These are phyloP conservation scores for Penicillium manginii DNA, from an alignment of 495 filamentous ascomycete genomes.

Conservation along the genomic window DNA sequence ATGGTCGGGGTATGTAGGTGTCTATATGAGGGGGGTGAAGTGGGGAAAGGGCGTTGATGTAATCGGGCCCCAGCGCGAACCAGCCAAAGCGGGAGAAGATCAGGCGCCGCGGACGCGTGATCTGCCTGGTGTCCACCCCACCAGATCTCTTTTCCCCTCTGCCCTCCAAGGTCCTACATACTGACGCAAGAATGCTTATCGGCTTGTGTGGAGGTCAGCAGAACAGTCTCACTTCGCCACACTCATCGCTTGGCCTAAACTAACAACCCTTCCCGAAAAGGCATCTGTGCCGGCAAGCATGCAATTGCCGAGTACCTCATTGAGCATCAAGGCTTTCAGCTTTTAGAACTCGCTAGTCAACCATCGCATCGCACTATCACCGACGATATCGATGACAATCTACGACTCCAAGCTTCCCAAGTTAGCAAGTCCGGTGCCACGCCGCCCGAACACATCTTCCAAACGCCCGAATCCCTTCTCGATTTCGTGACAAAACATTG, in stretches of 20 bases:
- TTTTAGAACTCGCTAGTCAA: slow-evolving; percentile 37
- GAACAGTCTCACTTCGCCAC: slow-evolving; percentile 9
- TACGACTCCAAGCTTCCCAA: slow-evolving; percentile 36
- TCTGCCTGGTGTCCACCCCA: neutral
- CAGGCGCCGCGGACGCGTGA: slow-evolving; percentile 15
- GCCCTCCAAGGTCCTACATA: neutral
- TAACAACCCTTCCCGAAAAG: slow-evolving; percentile 46
- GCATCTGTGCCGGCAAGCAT: slow-evolving; percentile 87
- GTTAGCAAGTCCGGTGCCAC: slow-evolving; percentile 23
- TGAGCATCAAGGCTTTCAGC: slow-evolving; percentile 71
- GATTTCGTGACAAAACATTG: slow-evolving; percentile 86
- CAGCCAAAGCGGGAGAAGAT: slow-evolving; percentile 1
- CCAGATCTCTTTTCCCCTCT: neutral
- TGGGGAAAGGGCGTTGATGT: slow-evolving; percentile 17
- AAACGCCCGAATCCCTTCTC: slow-evolving; percentile 63
- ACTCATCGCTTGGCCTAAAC: slow-evolving; percentile 5
- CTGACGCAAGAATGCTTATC: slow-evolving; percentile 71
- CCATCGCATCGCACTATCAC: slow-evolving; percentile 14
- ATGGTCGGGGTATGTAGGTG: neutral
- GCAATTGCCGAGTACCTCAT: slow-evolving; percentile 84
- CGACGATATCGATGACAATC: slow-evolving; percentile 36
- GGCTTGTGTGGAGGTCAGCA: slow-evolving; percentile 85
- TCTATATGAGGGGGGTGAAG: slow-evolving; percentile 5
- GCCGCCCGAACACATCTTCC: slow-evolving; percentile 52
- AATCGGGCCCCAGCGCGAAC: slow-evolving; percentile 11